phyloP scores from a whole-genome alignment of 345 rosid genomes.

The Eucalyptus fibrosa region DNA sequence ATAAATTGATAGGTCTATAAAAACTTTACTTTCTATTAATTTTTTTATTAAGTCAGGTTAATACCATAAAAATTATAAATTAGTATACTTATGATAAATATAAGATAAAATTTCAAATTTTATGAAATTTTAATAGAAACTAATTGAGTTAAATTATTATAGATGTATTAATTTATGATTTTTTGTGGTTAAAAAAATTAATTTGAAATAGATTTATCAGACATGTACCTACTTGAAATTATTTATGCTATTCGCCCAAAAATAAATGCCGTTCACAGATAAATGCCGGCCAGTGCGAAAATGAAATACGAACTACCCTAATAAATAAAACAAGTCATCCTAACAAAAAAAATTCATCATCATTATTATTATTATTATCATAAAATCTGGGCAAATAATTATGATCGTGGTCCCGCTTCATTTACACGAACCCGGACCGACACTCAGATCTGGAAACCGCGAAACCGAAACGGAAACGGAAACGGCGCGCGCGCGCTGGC shows the following conservation, averaged over 20 bases:
- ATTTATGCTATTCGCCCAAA: rapidly evolving
- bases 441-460: not conserved
- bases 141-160: too few relatives aligned
- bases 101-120: too few relatives aligned
- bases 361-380: too few relatives aligned
- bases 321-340: not conserved
- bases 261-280: too few relatives aligned
- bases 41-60: too few relatives aligned
- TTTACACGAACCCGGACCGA: not conserved
- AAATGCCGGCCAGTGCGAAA: not conserved
- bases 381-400: not conserved
- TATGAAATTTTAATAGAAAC: too few relatives aligned
- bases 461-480: not conserved
- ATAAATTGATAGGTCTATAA: rapidly evolving
- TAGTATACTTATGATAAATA: rapidly evolving
- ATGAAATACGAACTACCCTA: not conserved
- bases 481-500: not conserved
- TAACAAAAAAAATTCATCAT: not conserved
- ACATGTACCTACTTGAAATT: too few relatives aligned
- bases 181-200: too few relatives aligned
- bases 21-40: too few relatives aligned
- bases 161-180: too few relatives aligned
- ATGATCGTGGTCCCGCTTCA: not conserved
- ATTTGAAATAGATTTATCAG: rapidly evolving
- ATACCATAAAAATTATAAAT: too few relatives aligned